Conservation (phyloP, 2,329 filamentous ascomycete genomes). For the Pseudogymnoascus sp. region DNA sequence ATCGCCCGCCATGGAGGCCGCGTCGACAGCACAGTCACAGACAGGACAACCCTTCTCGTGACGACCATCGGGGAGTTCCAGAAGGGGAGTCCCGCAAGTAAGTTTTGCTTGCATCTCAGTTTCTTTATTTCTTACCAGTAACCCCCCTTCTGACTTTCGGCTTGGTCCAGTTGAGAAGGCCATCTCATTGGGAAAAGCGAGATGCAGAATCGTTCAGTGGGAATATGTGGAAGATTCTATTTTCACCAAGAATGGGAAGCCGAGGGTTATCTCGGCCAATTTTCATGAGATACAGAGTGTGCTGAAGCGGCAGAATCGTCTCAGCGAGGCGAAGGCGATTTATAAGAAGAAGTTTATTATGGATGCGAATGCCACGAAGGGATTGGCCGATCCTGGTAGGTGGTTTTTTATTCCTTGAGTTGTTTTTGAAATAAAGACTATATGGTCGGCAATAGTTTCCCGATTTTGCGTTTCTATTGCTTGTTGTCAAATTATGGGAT, state of each 20-base stretch:
- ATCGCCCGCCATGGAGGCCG: conserved; percentile 52
- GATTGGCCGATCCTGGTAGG: conserved; percentile 43
- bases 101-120: background rate
- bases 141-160: background rate
- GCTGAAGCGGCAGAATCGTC: conserved; percentile 21
- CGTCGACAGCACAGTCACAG: conserved; percentile 43
- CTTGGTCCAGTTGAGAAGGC: background rate
- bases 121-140: background rate
- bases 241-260: conserved; percentile 21
- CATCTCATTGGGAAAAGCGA: background rate
- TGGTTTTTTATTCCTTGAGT: conserved; percentile 13
- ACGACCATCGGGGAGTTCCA: conserved; percentile 55
- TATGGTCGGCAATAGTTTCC: background rate
- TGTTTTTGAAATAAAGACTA: background rate
- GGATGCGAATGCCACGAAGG: conserved; percentile 30
- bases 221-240: conserved; percentile 6
- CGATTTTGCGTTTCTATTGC: background rate
- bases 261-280: conserved; percentile 15
- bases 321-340: conserved; percentile 33
- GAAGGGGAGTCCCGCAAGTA: conserved; percentile 19
- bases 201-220: background rate
- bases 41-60: conserved; percentile 64
- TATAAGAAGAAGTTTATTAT: conserved; percentile 27
- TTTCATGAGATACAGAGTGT: conserved; percentile 19
- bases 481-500: background rate